Evolutionary conservation across 345 rosid species (phyloP), one percentile per base, ranked within the genome.

Genomic region (Dipteronia sinensis): DNA sequence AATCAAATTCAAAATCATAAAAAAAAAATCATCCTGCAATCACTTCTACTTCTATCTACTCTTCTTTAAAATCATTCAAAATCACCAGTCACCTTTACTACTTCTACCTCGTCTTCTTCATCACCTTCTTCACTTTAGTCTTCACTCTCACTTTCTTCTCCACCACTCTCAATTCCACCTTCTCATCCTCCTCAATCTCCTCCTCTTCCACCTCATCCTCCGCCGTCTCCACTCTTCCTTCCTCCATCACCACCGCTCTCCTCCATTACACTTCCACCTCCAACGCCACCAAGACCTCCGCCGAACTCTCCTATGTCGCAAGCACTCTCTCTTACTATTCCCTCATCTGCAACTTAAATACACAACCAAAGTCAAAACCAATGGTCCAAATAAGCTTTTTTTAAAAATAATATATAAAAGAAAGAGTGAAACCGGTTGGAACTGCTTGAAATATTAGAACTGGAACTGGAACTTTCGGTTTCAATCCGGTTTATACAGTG

Each of bases 141-240:
- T 95, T 93, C 92, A 86, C 89, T 67, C 70, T 88, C 76, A 82
- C 97, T 55, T 88, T 91, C 78, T 85, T 91, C 87, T 81, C 85
- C 47, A 69, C 88, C 74, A 66, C 83, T 29, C 22, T 82, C 67
- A 77, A 82, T 61, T 63, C 83, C 71, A 44, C 67, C 42, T 6
- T 74, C 74, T 7, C 76, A 29, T 29, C 31, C 79, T 16, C 81
- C 67, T 31, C 89, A 72, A 22, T 76, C 42, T 56, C 62, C 7
- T 66, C 23, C 4, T 20, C 77, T 25, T 0, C 72, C 46, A 0
- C 67, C 74, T 44, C 84, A 46, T 71, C 87, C 25, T 15, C 89
- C 73, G 17, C 87, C 6, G 6, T 87, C 11, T 29, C 85, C 73
- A 27, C 80, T 31, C 76, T 89, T 19, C 86, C 91, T 1, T 79